Conservation (phyloP, 371 early-diverging fungal species). For the Syncephalis plumigaleata region DNA sequence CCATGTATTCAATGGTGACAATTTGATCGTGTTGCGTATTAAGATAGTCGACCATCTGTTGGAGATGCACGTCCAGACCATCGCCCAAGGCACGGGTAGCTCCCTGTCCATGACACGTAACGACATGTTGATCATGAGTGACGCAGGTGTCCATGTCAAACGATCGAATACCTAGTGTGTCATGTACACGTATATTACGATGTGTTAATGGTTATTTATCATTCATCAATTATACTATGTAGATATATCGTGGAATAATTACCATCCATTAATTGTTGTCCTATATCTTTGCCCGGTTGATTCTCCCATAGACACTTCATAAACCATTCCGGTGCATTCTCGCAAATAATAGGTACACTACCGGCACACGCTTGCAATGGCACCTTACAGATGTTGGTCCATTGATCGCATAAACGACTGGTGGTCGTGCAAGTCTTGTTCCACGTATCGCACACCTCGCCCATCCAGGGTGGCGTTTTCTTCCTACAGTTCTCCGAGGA, state of each 20-base stretch:
- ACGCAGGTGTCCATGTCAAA: slow-evolving; percentile 13
- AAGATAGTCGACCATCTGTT: slow-evolving; percentile 7
- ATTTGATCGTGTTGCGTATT: slow-evolving; percentile 11
- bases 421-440: slow-evolving; percentile 11
- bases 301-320: slow-evolving; percentile 19
- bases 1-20: slow-evolving; percentile 15
- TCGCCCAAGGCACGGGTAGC: slow-evolving; percentile 8
- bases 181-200: too few relatives aligned
- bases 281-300: slow-evolving; percentile 11
- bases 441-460: slow-evolving; percentile 16
- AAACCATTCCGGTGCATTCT: slow-evolving; percentile 10
- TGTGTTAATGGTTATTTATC: not conserved
- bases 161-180: slow-evolving; percentile 13
- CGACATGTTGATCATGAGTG: slow-evolving; percentile 8
- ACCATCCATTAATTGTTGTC: slow-evolving; percentile 16
- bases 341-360: slow-evolving; percentile 12
- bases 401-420: slow-evolving; percentile 13
- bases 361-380: slow-evolving; percentile 10
- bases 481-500: slow-evolving; percentile 10
- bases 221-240: not conserved
- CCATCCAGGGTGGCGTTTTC: slow-evolving; percentile 10
- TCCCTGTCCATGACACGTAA: slow-evolving; percentile 14
- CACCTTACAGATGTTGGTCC: slow-evolving; percentile 14
- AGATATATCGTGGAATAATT: not conserved
- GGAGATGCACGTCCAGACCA: slow-evolving; percentile 8